Conservation (phyloP, 2,329 filamentous ascomycete genomes). For the Dichotomopilus funicola region DNA sequence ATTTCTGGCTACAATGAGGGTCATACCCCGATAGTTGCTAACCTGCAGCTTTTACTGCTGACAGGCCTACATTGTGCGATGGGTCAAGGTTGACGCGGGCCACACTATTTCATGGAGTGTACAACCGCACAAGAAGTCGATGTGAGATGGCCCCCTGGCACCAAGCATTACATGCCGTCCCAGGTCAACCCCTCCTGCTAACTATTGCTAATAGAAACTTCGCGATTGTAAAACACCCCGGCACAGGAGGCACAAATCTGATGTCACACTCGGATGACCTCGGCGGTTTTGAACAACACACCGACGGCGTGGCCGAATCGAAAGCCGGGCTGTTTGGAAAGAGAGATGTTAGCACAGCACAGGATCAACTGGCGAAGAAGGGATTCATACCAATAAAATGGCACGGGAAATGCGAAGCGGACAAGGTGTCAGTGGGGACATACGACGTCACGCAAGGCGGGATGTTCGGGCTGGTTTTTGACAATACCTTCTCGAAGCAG, state of each 20-base stretch:
- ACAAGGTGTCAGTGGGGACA: conserved; percentile 87
- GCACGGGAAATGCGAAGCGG: conserved; percentile 92
- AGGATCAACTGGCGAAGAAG: conserved; percentile 58
- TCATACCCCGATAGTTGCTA: conserved; percentile 4
- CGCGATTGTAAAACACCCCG: conserved; percentile 94
- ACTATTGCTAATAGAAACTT: conserved; percentile 60
- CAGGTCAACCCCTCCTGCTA: conserved; percentile 1
- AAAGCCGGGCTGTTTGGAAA: conserved; percentile 45
- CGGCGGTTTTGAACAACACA: conserved; percentile 35
- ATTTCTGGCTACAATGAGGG: not conserved
- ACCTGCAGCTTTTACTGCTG: not conserved
- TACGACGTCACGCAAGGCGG: conserved; percentile 79
- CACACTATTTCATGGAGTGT: conserved; percentile 97
- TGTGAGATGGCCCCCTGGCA: conserved; percentile 40
- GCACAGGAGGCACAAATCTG: conserved; percentile 53
- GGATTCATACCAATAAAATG: conserved; percentile 69
- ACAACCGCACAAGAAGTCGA: conserved; percentile 95
- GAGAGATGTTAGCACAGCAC: conserved; percentile 54
- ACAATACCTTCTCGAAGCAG: conserved; percentile 97
- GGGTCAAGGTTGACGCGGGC: conserved; percentile 84
- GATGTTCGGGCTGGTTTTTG: conserved; percentile 94
- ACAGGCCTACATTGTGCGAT: conserved; percentile 95
- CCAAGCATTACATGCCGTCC: conserved; percentile 24
- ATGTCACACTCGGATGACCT: conserved; percentile 38
- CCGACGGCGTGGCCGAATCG: conserved; percentile 35